Conservation (phyloP, 768 basidiomycete genomes). For the Rhizopogon vulgaris region DNA sequence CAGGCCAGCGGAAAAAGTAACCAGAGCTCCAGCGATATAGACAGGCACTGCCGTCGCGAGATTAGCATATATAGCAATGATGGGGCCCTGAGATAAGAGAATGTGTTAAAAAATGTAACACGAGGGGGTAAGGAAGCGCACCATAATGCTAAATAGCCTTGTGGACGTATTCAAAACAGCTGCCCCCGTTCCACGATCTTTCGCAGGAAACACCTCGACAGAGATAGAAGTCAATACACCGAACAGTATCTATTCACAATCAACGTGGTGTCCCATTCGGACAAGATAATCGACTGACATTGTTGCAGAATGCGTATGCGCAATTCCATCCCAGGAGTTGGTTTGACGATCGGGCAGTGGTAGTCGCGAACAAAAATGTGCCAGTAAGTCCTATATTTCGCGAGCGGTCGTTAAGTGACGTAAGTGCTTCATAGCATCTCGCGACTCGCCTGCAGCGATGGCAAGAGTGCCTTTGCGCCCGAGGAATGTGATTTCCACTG, state of each 20-base stretch:
- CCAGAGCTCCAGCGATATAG: conserved; percentile 61
- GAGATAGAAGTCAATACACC: conserved; percentile 68
- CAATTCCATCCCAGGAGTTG: conserved; percentile 78
- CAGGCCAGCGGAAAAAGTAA: conserved; percentile 53
- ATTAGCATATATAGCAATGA: conserved; percentile 68
- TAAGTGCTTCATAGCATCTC: conserved; percentile 8
- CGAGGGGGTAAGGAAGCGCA: conserved; percentile 24
- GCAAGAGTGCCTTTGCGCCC: conserved; percentile 66
- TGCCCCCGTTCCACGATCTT: conserved; percentile 69
- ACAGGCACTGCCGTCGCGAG: conserved; percentile 61
- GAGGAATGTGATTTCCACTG: conserved; percentile 57
- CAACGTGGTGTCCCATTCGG: too few relatives aligned
- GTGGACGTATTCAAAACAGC: conserved; percentile 53
- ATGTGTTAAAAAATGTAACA: neutral
- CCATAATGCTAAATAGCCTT: conserved; percentile 65
- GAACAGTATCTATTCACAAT: conserved; percentile 53
- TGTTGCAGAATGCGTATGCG: conserved; percentile 59
- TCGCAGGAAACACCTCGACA: conserved; percentile 65
- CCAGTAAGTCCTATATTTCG: conserved; percentile 62
- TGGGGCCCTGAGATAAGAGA: conserved; percentile 43
- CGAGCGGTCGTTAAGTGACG: conserved; percentile 40
- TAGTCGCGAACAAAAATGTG: conserved; percentile 66
- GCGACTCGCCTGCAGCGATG: conserved; percentile 51
- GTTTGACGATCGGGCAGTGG: conserved; percentile 63
- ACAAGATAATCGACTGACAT: conserved; percentile 30